These are phyloP conservation scores for Kalmusia sp. DNA, from an alignment of 2,329 filamentous ascomycete species.

Conservation along the genomic window DNA sequence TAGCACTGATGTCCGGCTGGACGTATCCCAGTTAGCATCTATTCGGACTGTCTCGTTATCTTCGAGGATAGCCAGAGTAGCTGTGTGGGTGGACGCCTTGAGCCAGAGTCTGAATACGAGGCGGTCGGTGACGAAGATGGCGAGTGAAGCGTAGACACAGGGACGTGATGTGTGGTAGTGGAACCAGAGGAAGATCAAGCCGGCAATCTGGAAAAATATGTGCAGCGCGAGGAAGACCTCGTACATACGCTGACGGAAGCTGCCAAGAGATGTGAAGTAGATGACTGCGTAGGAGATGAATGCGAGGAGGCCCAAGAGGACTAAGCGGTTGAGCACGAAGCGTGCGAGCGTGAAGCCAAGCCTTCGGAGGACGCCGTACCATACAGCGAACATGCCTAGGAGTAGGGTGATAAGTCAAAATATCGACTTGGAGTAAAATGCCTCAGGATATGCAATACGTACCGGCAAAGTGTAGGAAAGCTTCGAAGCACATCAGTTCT, in stretches of 20 bases:
- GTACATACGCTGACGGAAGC: conserved; percentile 67
- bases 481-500: conserved; percentile 67
- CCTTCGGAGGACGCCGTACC: conserved; percentile 60
- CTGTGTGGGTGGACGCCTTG: conserved; percentile 57
- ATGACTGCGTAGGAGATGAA: conserved; percentile 67
- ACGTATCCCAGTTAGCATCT: conserved; percentile 53
- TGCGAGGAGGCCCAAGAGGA: conserved; percentile 62
- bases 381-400: conserved; percentile 61
- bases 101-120: conserved; percentile 63
- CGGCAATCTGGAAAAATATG: conserved; percentile 63
- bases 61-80: conserved; percentile 61
- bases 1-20: conserved; percentile 15
- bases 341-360: conserved; percentile 57
- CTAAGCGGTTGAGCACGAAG: conserved; percentile 61
- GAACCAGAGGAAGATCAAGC: conserved; percentile 64
- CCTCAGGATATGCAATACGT: neutral
- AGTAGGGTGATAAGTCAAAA: no score
- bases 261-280: conserved; percentile 67
- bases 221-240: conserved; percentile 68
- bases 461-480: conserved; percentile 58
- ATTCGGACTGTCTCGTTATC: conserved; percentile 64
- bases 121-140: conserved; percentile 65
- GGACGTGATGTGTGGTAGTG: conserved; percentile 62
- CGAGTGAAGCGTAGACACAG: conserved; percentile 61
- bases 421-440: no score